Conservation (phyloP, 345 rosid species). For the Pseudoturritis turrita region DNA sequence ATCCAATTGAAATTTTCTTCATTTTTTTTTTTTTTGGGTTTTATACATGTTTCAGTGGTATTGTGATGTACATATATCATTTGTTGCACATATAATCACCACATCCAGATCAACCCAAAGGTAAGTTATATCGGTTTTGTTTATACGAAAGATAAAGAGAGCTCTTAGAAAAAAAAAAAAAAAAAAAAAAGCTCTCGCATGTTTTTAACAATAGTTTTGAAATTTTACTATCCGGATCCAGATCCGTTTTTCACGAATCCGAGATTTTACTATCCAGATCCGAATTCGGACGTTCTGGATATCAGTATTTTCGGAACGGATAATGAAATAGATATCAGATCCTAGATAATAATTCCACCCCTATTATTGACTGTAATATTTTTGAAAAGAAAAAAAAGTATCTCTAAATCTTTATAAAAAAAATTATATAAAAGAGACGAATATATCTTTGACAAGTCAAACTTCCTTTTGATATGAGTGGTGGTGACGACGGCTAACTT, state of each 20-base stretch:
- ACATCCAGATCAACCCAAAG: background rate
- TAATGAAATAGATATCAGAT: too few relatives aligned
- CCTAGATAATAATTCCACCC: too few relatives aligned
- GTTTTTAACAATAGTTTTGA: too few relatives aligned
- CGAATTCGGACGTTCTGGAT: too few relatives aligned
- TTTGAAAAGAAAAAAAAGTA: background rate
- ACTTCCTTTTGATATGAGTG: conserved; percentile 11
- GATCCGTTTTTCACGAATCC: too few relatives aligned
- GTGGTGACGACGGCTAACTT: conserved; percentile 7
- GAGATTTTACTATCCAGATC: too few relatives aligned
- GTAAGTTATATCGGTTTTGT: background rate
- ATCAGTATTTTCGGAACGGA: too few relatives aligned
- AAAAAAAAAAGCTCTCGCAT: too few relatives aligned
- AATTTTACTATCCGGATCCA: too few relatives aligned
- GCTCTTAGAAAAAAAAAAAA: background rate
- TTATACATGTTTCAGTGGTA: background rate
- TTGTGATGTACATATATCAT: background rate
- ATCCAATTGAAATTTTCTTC: background rate
- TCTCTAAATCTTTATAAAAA: background rate
- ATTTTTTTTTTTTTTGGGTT: background rate
- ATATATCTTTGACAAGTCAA: conserved; percentile 18
- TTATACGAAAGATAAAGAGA: background rate
- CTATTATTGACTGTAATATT: background rate
- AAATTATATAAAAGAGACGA: background rate
- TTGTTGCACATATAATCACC: background rate